These are phyloP conservation scores for Pseudopithomyces maydicus DNA, from an alignment of 2,329 filamentous ascomycete species.

Conservation along the genomic window DNA sequence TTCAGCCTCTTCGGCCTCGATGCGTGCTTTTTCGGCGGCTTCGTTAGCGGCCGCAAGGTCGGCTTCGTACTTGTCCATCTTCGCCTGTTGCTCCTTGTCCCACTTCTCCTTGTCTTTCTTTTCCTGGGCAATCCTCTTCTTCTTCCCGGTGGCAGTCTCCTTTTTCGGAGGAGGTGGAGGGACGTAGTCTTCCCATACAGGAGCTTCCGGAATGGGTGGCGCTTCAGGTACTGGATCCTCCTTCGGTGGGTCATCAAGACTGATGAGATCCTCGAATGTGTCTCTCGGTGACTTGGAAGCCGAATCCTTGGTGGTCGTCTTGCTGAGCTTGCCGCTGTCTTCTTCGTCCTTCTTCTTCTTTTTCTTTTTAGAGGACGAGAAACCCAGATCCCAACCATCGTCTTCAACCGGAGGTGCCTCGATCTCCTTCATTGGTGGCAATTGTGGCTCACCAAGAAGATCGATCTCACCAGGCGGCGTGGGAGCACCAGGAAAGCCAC, in stretches of 20 bases:
- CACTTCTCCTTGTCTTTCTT: slow-evolving; percentile 47
- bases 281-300: slow-evolving; percentile 39
- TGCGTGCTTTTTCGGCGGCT: slow-evolving; percentile 21
- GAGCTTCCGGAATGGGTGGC: slow-evolving; percentile 30
- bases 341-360: slow-evolving; percentile 41
- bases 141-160: slow-evolving; percentile 29
- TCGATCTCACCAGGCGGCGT: slow-evolving; percentile 56
- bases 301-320: slow-evolving; percentile 34
- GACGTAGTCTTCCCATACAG: slow-evolving; percentile 26
- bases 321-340: slow-evolving; percentile 34
- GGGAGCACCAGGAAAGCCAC: slow-evolving; percentile 55
- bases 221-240: slow-evolving; percentile 30
- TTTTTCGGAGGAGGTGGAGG: slow-evolving; percentile 24
- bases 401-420: slow-evolving; percentile 44
- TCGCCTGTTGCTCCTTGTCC: slow-evolving; percentile 33
- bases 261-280: slow-evolving; percentile 39
- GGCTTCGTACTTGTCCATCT: slow-evolving; percentile 31
- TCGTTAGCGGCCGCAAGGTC: not conserved
- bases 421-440: slow-evolving; percentile 60
- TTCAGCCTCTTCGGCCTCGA: slow-evolving; percentile 32
- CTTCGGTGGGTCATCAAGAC: slow-evolving; percentile 35
- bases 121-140: slow-evolving; percentile 22
- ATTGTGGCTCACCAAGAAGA: slow-evolving; percentile 30
- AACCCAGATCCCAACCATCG: slow-evolving; percentile 30
- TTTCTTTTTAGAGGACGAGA: slow-evolving; percentile 33